Base-by-base conservation (phyloP, 352 stramenopile species). In the Salisapilia sapeloensis region DNA sequence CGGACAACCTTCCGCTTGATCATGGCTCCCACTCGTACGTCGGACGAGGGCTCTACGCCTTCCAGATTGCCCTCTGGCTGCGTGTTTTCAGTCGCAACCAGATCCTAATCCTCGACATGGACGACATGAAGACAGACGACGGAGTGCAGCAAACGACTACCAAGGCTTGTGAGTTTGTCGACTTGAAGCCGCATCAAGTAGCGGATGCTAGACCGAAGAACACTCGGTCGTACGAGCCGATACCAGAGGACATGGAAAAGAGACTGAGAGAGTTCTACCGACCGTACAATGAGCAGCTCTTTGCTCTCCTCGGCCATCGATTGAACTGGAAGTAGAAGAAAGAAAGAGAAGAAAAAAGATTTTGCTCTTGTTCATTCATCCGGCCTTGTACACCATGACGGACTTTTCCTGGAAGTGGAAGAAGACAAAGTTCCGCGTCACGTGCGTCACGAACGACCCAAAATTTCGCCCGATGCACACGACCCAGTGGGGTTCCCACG, bases 391-490 rank as follows among this genome's bases (percentile, higher is more conserved):
- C 13, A 90, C 53, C 64, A 90, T 78, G 23, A 84, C 45, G 9
- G 75, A 69, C 36, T 86, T 87, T 38, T 89, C 74, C 44, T 85
- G 84, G 52, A 62, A 91, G 47, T 89, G 86, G 38, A 96, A 95
- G 47, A 91, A 95, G 2, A 93, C 56, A 48, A 96, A 95, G 36
- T 91, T 81, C 24, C 64, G 71, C 11, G 82, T 92, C 35, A 96
- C 81, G 56, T 96, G 86, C 14, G 81, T 95, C 20, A 95, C 84
- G 38, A 92, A 91, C 23, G 78, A 94, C 30, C 85, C 86, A 36
- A 96, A 96, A 46, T 93, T 93, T 22, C 76, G 60, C 2, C 85
- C 86, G 30, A 95, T 91, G 37, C 69, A 85, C 11, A 91, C 70
- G 20, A 86, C 63, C 75, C 75, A 91, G 27, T 84, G 53, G 17